Evolutionary conservation across 805 yeast genomes (phyloP).

Genomic region (Danielozyma ontarioensis): DNA sequence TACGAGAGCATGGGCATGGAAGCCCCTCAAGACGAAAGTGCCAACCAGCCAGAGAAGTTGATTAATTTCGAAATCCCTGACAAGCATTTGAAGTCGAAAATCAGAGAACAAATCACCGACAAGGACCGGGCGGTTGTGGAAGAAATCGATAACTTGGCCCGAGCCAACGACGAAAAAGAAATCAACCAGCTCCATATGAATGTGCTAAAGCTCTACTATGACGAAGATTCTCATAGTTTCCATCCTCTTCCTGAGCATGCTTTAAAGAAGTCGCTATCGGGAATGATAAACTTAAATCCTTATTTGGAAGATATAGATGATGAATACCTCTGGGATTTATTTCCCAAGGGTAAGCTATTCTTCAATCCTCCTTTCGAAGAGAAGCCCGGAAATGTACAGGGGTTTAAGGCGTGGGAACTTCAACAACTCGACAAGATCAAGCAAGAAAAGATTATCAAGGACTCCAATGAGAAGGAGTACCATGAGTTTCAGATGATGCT

Average conservation of each 20-base stretch:
- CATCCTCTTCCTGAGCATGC: conserved; percentile 33
- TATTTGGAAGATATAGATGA: conserved; percentile 31
- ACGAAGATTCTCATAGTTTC: conserved; percentile 20
- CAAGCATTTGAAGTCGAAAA: conserved; percentile 16
- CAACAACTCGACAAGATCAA: conserved; percentile 17
- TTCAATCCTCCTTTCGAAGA: conserved; percentile 32
- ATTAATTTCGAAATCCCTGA: conserved; percentile 24
- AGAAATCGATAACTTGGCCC: conserved; percentile 17
- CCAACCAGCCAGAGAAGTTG: background rate
- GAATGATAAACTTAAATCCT: conserved; percentile 33
- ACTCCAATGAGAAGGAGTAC: conserved; percentile 17
- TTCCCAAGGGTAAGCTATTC: conserved; percentile 30
- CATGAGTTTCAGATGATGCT: conserved; percentile 14
- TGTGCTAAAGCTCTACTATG: conserved; percentile 19
- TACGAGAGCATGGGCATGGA: conserved; percentile 8
- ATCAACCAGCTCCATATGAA: conserved; percentile 2
- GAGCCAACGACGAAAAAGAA: conserved; percentile 15
- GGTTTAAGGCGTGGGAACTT: conserved; percentile 34
- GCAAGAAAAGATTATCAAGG: conserved; percentile 12
- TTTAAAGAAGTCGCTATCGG: conserved; percentile 33
- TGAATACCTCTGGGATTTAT: conserved; percentile 34
- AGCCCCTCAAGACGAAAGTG: background rate
- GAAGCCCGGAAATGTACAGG: conserved; percentile 12
- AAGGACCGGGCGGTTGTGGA: conserved; percentile 22
- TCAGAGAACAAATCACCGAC: conserved; percentile 14